phyloP scores from a whole-genome alignment of 345 rosid genomes.

The Moricandia arvensis region DNA sequence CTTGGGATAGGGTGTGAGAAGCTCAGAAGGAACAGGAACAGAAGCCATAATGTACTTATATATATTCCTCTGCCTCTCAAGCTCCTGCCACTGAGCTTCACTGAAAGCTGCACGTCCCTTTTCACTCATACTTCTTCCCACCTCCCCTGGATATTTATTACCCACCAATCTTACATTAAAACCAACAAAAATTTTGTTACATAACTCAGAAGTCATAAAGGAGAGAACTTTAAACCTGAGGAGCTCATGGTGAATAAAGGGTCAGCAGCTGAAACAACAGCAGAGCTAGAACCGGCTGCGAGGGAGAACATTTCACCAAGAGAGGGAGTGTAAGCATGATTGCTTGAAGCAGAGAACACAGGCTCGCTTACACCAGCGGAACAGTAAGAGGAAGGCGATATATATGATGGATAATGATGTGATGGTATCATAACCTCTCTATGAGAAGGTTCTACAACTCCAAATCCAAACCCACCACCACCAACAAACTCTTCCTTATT shows the following conservation, averaged over 20 bases:
- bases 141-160: slow-evolving; percentile 42
- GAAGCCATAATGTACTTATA: slow-evolving; percentile 77
- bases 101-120: slow-evolving; percentile 63
- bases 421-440: slow-evolving; percentile 40
- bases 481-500: slow-evolving; percentile 28
- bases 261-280: slow-evolving; percentile 36
- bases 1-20: slow-evolving; percentile 40
- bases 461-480: slow-evolving; percentile 47
- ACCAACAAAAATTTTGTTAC: too few relatives aligned
- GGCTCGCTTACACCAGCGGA: slow-evolving; percentile 42
- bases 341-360: slow-evolving; percentile 44
- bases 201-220: slow-evolving; percentile 12
- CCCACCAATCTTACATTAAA: background rate
- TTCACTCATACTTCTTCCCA: slow-evolving; percentile 40
- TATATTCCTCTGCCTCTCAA: slow-evolving; percentile 76
- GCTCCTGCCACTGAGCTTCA: slow-evolving; percentile 76
- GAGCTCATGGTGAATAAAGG: slow-evolving; percentile 41
- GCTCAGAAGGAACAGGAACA: slow-evolving; percentile 71
- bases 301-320: slow-evolving; percentile 35
- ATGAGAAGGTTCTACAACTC: slow-evolving; percentile 38
- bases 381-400: slow-evolving; percentile 30
- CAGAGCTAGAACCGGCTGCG: slow-evolving; percentile 41
- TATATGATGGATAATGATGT: slow-evolving; percentile 25
- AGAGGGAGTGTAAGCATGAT: slow-evolving; percentile 36
- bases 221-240: slow-evolving; percentile 42